Conservation (phyloP, 169 alveolate species). For the Plasmodium adleri region DNA sequence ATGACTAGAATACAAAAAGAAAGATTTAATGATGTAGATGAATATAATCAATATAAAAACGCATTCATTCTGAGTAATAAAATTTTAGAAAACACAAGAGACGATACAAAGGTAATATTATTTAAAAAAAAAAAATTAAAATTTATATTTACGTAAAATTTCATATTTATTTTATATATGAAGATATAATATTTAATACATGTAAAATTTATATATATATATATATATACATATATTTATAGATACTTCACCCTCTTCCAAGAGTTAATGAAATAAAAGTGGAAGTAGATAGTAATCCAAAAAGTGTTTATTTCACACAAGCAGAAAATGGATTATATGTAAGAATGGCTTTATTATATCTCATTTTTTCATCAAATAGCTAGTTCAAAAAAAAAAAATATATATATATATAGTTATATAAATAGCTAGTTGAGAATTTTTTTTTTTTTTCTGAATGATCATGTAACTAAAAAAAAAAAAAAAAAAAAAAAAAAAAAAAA, state of each 20-base stretch:
- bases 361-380: slow-evolving; percentile 72
- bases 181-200: background rate
- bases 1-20: slow-evolving; percentile 89
- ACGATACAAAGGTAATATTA: slow-evolving; percentile 78
- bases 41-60: slow-evolving; percentile 71
- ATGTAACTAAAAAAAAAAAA: too few relatives aligned
- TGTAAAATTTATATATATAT: background rate
- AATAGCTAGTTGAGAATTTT: background rate
- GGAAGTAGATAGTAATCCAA: slow-evolving; percentile 82
- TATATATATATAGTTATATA: background rate
- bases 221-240: background rate
- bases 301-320: slow-evolving; percentile 87
- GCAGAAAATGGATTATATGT: slow-evolving; percentile 90
- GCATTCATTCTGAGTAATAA: slow-evolving; percentile 78
- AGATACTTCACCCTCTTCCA: slow-evolving; percentile 90
- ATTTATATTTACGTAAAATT: background rate
- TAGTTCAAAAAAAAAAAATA: too few relatives aligned
- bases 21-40: slow-evolving; percentile 78
- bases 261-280: slow-evolving; percentile 86
- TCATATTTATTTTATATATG: background rate
- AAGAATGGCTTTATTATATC: slow-evolving; percentile 89
- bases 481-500: too few relatives aligned
- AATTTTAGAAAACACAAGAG: slow-evolving; percentile 76
- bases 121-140: slow-evolving; percentile 5
- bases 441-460: background rate